A percentile compares a stretch with the other conserved stretches of the same genome.
Conservation (phyloP, 2,329 filamentous ascomycete genomes). For the Trichoderma sp. region DNA sequence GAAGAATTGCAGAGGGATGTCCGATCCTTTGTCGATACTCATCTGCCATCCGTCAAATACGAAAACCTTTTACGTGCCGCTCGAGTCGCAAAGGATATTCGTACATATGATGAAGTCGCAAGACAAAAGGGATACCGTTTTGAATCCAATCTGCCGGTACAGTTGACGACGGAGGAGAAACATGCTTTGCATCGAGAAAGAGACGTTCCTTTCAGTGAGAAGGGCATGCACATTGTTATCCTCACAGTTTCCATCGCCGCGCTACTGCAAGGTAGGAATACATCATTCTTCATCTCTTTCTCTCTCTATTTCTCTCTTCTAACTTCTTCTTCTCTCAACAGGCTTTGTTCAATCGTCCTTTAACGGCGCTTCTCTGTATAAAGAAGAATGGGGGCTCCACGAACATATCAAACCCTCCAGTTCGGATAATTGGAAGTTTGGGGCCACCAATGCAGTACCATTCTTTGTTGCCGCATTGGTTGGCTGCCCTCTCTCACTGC, state of each 20-base stretch:
- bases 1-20: constrained; percentile 39
- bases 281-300: background rate
- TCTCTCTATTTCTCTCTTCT: background rate
- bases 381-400: constrained; percentile 25
- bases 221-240: constrained; percentile 41
- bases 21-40: constrained; percentile 29
- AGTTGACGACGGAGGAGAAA: constrained; percentile 37
- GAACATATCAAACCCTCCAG: background rate
- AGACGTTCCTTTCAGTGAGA: constrained; percentile 40
- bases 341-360: constrained; percentile 46
- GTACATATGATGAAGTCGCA: constrained; percentile 40
- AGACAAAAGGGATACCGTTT: constrained; percentile 23
- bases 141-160: constrained; percentile 31
- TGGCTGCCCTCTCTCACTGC: constrained; percentile 41
- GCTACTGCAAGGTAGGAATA: constrained; percentile 36
- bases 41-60: constrained; percentile 32
- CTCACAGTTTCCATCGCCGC: constrained; percentile 45
- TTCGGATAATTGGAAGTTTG: constrained; percentile 39
- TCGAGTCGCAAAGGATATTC: constrained; percentile 41
- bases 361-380: constrained; percentile 40
- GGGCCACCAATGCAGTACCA: constrained; percentile 40
- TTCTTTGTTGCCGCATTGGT: constrained; percentile 41
- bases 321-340: background rate
- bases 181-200: constrained; percentile 37
- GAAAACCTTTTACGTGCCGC: constrained; percentile 38